These are phyloP conservation scores for Penicillium daleae DNA, from an alignment of 495 filamentous ascomycete genomes.

Conservation along the genomic window DNA sequence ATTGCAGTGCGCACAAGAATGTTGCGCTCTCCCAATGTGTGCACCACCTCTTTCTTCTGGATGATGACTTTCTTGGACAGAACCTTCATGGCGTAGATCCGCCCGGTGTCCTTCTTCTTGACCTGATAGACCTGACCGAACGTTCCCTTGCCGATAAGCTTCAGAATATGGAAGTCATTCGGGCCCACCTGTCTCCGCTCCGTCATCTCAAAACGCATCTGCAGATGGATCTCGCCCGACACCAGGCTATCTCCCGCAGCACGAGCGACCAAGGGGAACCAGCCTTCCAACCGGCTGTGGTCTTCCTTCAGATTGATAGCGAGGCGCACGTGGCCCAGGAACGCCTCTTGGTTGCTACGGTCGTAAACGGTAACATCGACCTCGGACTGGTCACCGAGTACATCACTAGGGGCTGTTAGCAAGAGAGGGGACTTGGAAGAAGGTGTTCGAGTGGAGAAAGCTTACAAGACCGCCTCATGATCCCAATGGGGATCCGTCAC, in stretches of 20 bases:
- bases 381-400: slow-evolving; percentile 88
- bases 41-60: slow-evolving; percentile 98
- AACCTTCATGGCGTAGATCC: slow-evolving; percentile 99
- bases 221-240: slow-evolving; percentile 88
- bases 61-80: slow-evolving; percentile 99
- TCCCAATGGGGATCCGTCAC: slow-evolving; percentile 94
- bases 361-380: slow-evolving; percentile 96
- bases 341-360: slow-evolving; percentile 80
- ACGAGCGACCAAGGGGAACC: slow-evolving; percentile 78
- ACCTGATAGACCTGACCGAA: slow-evolving; percentile 99
- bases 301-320: slow-evolving; percentile 69
- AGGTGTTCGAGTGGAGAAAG: slow-evolving; percentile 18
- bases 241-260: slow-evolving; percentile 69
- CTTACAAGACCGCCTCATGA: slow-evolving; percentile 93
- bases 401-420: slow-evolving; percentile 66
- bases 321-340: slow-evolving; percentile 87
- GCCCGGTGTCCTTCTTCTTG: slow-evolving; percentile 93
- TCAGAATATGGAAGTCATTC: slow-evolving; percentile 94
- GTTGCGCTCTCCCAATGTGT: slow-evolving; percentile 95
- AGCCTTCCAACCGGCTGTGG: slow-evolving; percentile 71
- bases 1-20: slow-evolving; percentile 96
- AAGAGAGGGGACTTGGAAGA: slow-evolving; percentile 10
- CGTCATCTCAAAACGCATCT: slow-evolving; percentile 84
- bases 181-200: slow-evolving; percentile 93
- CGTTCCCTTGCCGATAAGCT: slow-evolving; percentile 96